A percentile compares a stretch with the other conserved stretches of the same genome.
Evolutionary conservation across 2,329 filamentous ascomycete species (phyloP).

Genomic region (Aspergillus terreus): DNA sequence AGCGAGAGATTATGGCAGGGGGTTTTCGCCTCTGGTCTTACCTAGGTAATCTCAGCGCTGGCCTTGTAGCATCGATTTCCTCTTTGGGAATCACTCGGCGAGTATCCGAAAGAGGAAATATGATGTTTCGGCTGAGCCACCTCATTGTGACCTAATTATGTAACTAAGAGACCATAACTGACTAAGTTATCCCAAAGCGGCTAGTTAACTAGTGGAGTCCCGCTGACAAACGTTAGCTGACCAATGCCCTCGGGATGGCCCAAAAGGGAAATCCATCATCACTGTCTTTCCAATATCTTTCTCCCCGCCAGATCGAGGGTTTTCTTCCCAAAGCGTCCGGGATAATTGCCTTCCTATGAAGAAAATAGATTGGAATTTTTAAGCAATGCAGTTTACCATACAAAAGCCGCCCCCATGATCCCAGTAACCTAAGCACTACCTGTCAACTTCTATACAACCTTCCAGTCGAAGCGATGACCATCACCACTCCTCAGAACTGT

Average conservation of each 20-base stretch:
- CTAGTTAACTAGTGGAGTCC: neutral
- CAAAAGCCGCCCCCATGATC: neutral
- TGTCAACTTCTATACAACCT: neutral
- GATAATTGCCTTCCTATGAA: neutral
- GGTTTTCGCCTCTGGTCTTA: neutral
- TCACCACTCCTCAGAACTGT: slow-evolving; percentile 2
- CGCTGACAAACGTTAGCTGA: neutral
- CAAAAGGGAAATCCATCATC: neutral
- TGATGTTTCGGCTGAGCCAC: neutral
- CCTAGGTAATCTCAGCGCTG: too few species aligned
- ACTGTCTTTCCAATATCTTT: neutral
- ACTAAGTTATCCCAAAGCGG: neutral
- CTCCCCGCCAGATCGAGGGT: neutral
- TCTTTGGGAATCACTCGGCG: neutral
- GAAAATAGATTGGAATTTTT: neutral
- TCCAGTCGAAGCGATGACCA: neutral
- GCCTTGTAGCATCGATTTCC: neutral
- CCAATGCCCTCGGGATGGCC: neutral
- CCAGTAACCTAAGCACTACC: neutral
- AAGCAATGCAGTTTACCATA: neutral
- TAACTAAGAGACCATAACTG: too few species aligned
- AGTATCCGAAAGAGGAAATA: neutral
- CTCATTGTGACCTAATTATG: neutral
- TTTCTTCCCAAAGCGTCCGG: neutral
- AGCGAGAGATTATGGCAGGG: neutral